These are phyloP conservation scores for Haberlea rhodopensis DNA, from an alignment of 257 asterid species.

Conservation along the genomic window DNA sequence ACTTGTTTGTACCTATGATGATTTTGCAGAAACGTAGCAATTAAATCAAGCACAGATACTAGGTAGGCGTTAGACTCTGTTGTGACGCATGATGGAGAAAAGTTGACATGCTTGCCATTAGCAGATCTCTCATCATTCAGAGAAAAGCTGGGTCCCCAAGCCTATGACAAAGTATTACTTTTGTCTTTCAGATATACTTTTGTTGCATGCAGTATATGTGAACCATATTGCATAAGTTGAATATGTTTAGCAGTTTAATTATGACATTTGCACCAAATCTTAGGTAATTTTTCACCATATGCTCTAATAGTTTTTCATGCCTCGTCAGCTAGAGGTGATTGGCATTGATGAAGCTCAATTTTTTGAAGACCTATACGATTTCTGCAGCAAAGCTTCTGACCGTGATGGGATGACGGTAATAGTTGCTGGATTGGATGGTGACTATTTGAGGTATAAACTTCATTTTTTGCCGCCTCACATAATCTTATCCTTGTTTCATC, in stretches of 20 bases:
- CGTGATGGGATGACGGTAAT: constrained; percentile 82
- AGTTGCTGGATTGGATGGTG: constrained; percentile 95
- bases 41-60: constrained; percentile 76
- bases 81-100: constrained; percentile 89
- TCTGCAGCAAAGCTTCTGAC: constrained; percentile 89
- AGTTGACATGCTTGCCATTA: constrained; percentile 74
- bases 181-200: no score
- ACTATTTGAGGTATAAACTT: constrained; percentile 69
- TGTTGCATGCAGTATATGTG: no score
- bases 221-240: no score
- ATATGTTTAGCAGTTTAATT: no score
- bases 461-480: constrained; percentile 4
- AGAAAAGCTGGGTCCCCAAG: constrained; percentile 56
- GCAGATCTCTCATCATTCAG: constrained; percentile 62
- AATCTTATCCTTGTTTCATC: no score
- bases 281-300: background rate
- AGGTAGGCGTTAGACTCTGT: constrained; percentile 73
- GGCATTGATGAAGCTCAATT: no score
- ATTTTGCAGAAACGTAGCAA: constrained; percentile 65
- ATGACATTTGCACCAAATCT: constrained; percentile 7
- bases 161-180: constrained; percentile 59
- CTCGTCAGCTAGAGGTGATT: constrained; percentile 61
- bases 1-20: constrained; percentile 17
- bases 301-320: constrained; percentile 18
- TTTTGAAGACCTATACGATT: constrained; percentile 75